Evolutionary conservation across 495 filamentous ascomycete genomes (phyloP), one percentile per base, ranked within the genome.

Genomic region (Penicillium macrosclerotiorum): DNA sequence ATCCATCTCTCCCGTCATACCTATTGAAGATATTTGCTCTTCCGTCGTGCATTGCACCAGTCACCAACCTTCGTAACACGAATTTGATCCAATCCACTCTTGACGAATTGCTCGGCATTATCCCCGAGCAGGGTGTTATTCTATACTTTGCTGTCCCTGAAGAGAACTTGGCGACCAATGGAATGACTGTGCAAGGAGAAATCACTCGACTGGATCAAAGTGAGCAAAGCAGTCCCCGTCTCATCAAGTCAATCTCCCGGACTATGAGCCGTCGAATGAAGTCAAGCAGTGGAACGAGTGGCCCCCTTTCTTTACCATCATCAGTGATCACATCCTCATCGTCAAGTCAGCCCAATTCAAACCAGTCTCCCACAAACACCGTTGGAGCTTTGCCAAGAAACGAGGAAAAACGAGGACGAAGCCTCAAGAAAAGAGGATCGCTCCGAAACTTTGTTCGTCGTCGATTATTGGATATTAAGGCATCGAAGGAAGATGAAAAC

Each of bases 61-160:
- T 84, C 3, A 89, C 81, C 27, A 96, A 96, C 65, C 87, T 86
- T 37, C 83, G 90, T 29, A 91, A 90, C 65, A 83, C 89, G 3
- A 74, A 71, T n/a, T 64, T 95, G 29, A 78, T 93, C 11, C 82
- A 89, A 51, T 68, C 68, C 2, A 84, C 82, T 55, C 69, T 96
- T 51, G 71, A 82, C 12, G 82, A 86, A 6, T 67, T 81, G 3
- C 67, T 95, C 6, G 78, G 80, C 2, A 87, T 95, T 9, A 26
- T 61, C 0, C 57, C 82, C 0, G 65, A 75, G 0, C 74, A 86
- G 22, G 89, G 90, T 1, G 67, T 88, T 13, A 60, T 95, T 26
- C 77, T 84, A 29, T 95, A 88, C 56, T 59, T 79, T n/a, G 68
- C 83, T 4, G 76, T 85, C 3, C 54, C 72, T 0, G 88, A 92